Evolutionary conservation across 768 basidiomycete species (phyloP).

Genomic region (Auriscalpium orientale): DNA sequence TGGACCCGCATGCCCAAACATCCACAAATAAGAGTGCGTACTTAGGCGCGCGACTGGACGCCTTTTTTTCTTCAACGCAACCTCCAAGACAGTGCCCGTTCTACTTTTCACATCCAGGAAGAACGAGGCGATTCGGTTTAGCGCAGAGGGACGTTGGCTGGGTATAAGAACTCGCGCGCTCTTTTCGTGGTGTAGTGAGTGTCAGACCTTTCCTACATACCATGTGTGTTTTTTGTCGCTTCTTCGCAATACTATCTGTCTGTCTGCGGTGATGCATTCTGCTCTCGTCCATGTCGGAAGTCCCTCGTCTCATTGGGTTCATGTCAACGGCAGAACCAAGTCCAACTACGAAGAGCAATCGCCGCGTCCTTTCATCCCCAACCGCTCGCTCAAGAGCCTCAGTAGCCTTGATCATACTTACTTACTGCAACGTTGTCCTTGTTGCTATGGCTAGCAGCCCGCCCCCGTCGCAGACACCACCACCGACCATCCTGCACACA

Average conservation of each 20-base stretch:
- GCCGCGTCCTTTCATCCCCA: no score
- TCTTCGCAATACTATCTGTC: not conserved
- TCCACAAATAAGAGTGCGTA: slow-evolving; percentile 4
- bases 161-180: slow-evolving; percentile 58
- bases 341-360: no score
- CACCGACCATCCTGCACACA: no score
- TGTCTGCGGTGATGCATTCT: no score
- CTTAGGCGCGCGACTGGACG: not conserved
- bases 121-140: slow-evolving; percentile 63
- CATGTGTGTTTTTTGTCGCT: not conserved
- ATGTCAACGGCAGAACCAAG: no score
- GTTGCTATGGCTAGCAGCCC: no score
- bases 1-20: not conserved
- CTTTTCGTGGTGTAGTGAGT: slow-evolving; percentile 41
- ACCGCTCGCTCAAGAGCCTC: no score
- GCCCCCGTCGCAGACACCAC: no score
- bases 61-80: slow-evolving; percentile 33
- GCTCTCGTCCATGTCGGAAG: no score
- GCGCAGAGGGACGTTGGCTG: slow-evolving; percentile 51
- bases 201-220: slow-evolving; percentile 58
- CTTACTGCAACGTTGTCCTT: no score
- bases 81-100: slow-evolving; percentile 72
- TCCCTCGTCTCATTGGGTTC: no score
- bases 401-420: no score
- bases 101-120: slow-evolving; percentile 29